A percentile compares a stretch with the other conserved stretches of the same genome.
Conservation (phyloP, 192 early-diverging fungal genomes). For the Backusella mclennaniae region DNA sequence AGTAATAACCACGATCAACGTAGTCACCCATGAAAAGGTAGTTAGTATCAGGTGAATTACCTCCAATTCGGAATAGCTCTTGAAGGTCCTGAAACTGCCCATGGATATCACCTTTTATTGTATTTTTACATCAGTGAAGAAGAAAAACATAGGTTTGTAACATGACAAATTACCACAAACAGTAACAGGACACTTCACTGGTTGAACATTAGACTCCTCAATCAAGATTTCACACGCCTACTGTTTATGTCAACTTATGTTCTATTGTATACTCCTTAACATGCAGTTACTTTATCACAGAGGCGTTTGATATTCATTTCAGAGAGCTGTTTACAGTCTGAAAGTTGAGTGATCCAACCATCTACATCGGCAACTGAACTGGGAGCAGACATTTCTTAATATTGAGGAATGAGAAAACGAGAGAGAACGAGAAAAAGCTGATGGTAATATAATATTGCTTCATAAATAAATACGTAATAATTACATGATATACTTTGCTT, state of each 20-base stretch:
- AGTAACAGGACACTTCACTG: constrained; percentile 93
- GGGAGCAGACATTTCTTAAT: constrained; percentile 26
- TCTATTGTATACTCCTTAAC: not conserved
- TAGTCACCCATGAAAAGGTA: constrained; percentile 99
- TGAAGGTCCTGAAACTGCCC: constrained; percentile 98
- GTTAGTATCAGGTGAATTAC: constrained; percentile 94
- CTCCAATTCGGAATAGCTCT: constrained; percentile 96
- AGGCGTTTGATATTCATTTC: constrained; percentile 94
- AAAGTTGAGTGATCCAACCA: constrained; percentile 86
- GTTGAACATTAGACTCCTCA: constrained; percentile 97
- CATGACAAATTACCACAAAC: constrained; percentile 70
- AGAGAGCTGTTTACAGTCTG: constrained; percentile 93
- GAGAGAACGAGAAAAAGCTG: no score
- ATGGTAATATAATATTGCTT: no score
- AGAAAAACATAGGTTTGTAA: not conserved
- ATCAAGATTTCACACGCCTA: constrained; percentile 95
- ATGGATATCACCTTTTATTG: constrained; percentile 78
- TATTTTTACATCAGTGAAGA: not conserved
- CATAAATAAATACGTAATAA: no score
- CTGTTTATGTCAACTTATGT: not conserved
- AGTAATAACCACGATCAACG: constrained; percentile 98
- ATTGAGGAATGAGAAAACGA: no score
- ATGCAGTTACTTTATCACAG: constrained; percentile 86
- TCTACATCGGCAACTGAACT: constrained; percentile 87
- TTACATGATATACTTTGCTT: no score